These are phyloP conservation scores for Harringtonia aguacate DNA, from an alignment of 2,329 filamentous ascomycete species.

Conservation along the genomic window DNA sequence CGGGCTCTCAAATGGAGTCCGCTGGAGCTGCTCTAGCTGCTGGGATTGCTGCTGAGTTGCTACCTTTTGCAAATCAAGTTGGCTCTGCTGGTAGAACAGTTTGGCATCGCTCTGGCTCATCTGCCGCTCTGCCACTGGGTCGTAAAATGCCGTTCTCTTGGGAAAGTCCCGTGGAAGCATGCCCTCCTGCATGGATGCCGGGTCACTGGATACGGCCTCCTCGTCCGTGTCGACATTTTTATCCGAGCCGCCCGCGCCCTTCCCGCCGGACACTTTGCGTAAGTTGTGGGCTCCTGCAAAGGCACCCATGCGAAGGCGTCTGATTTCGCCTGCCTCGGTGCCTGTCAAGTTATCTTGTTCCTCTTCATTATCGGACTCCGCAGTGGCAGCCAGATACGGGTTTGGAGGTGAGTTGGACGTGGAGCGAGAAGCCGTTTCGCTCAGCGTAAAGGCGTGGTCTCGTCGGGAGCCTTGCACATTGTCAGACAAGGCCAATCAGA, in stretches of 20 bases:
- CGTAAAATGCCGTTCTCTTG: slow-evolving; percentile 77
- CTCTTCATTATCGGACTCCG: slow-evolving; percentile 23
- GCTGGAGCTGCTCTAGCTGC: slow-evolving; percentile 22
- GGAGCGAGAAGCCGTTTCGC: slow-evolving; percentile 5
- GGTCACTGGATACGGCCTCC: slow-evolving; percentile 4
- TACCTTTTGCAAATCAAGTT: slow-evolving; percentile 43
- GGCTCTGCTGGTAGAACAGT: slow-evolving; percentile 87
- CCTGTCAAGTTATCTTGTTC: slow-evolving; percentile 14
- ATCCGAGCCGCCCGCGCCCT: not conserved
- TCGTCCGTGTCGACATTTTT: not conserved
- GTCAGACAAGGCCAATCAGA: not conserved
- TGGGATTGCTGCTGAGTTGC: too few relatives aligned
- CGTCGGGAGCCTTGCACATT: not conserved
- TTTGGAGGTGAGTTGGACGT: slow-evolving; percentile 8
- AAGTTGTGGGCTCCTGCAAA: not conserved
- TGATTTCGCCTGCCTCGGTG: too few relatives aligned
- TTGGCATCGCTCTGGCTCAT: slow-evolving; percentile 93
- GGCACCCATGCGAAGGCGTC: too few relatives aligned
- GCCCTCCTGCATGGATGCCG: slow-evolving; percentile 32
- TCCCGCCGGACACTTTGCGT: not conserved
- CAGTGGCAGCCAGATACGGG: too few relatives aligned
- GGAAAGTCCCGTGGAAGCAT: slow-evolving; percentile 52
- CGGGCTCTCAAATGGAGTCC: slow-evolving; percentile 36
- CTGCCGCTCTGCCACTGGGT: slow-evolving; percentile 86
- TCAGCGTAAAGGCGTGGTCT: not conserved